Evolutionary conservation across 306 rosid genomes (phyloP), one percentile per base, ranked within the genome.

Genomic region (Delonix regia): DNA sequence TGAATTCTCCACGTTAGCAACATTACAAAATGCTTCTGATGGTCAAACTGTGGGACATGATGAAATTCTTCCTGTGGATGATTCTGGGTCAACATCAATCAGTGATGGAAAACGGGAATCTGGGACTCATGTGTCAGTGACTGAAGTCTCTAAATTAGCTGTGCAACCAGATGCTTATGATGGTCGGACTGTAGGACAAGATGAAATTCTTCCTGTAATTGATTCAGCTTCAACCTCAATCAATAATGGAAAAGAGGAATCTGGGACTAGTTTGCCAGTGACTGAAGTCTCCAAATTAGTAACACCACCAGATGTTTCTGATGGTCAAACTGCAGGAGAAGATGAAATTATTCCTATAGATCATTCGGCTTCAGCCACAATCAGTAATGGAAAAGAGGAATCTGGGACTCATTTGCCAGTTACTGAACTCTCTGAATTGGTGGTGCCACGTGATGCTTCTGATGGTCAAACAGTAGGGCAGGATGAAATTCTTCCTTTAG

Each of bases 231-330:
- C 89, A 71, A 69, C 49, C 77, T 77, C 88, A 52, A 65, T 30
- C 42, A 62, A 45, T 36, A 64, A 34, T n/a, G 96, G 82, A 62
- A 73, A 69, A 76, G 75, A 74, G 76, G 92, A 83, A 84, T 63
- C 85, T 49, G 73, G 28, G 47, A 30, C 77, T 61, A 86, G 74
- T 65, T 77, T 73, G 72, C 78, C 80, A 53, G 75, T 25, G 68
- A 49, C 48, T 22, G 87, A 73, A 70, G 66, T 72, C 42, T 55
- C 85, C 27, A 74, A 75, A 47, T 34, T 69, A 59, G 53, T 78
- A 64, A 28, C 78, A 2, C 39, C 61, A 30, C 77, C 76, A 78
- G 81, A 83, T 77, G 81, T 68, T 72, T 74, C 83, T 73, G 82
- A 70, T 80, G 72, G 36, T 79, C 79, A 69, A 69, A 73, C 86